Evolutionary conservation across 768 basidiomycete species (phyloP).

Genomic region (Harrya chromipes): DNA sequence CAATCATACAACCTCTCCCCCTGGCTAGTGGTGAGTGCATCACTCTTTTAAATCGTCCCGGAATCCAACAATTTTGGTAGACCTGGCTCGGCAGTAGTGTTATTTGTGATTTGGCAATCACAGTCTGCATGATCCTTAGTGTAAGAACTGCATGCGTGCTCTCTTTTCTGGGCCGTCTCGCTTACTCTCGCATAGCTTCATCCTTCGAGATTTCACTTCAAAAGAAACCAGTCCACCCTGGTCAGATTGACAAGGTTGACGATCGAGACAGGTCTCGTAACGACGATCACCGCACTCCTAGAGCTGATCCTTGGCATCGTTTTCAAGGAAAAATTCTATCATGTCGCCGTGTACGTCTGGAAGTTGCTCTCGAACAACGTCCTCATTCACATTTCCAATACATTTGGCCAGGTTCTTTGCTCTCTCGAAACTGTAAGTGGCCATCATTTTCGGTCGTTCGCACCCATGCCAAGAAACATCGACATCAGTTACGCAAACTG

Average conservation of each 20-base stretch:
- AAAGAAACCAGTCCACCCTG: not conserved
- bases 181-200: slow-evolving; percentile 10
- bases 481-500: slow-evolving; percentile 16
- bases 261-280: slow-evolving; percentile 25
- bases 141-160: slow-evolving; percentile 2
- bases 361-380: not conserved
- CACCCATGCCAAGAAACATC: not conserved
- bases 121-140: slow-evolving; percentile 16
- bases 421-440: slow-evolving; percentile 15
- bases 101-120: slow-evolving; percentile 18
- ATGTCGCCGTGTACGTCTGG: slow-evolving; percentile 16
- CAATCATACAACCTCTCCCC: not conserved
- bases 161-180: not conserved
- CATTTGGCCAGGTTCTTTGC: slow-evolving; percentile 4
- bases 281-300: slow-evolving; percentile 13
- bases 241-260: slow-evolving; percentile 18
- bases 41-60: no score
- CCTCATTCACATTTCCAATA: not conserved
- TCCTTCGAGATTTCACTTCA: slow-evolving; percentile 6
- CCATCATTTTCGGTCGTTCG: no score
- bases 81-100: slow-evolving; percentile 21
- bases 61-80: slow-evolving; percentile 2
- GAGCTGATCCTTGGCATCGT: slow-evolving; percentile 15
- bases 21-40: slow-evolving; percentile 9
- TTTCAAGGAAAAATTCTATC: slow-evolving; percentile 1